Percentiles rank a stretch among this genome's conserved stretches.
These are phyloP conservation scores for Buddleja alternifolia DNA, from an alignment of 257 asterid species.

Conservation along the genomic window DNA sequence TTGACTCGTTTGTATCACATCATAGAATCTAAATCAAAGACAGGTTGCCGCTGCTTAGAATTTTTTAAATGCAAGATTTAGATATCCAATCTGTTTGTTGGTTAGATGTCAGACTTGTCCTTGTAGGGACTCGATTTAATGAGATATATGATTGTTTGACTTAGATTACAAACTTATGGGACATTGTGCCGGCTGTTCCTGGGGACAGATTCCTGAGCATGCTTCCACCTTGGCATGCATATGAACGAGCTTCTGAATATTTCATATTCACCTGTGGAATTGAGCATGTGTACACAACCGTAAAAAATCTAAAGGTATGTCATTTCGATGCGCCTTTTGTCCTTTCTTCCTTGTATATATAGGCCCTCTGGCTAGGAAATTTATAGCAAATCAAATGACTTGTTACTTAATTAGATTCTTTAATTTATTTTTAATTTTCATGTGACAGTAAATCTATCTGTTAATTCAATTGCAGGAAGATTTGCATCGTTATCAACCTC, in stretches of 20 bases:
- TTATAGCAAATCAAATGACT: constrained; percentile 1
- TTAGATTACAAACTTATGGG: constrained; percentile 72
- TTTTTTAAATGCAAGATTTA: constrained; percentile 1
- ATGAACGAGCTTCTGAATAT: constrained; percentile 87
- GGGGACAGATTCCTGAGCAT: constrained; percentile 89
- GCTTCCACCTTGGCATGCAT: constrained; percentile 99
- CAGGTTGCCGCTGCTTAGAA: neutral
- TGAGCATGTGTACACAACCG: constrained; percentile 80
- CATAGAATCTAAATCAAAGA: neutral
- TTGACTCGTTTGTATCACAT: neutral
- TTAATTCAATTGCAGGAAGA: constrained; percentile 66
- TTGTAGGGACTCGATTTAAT: constrained; percentile 24
- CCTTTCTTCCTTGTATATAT: neutral
- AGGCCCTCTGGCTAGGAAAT: constrained; percentile 1
- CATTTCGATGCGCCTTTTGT: constrained; percentile 16
- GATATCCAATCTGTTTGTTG: neutral
- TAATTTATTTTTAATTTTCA: neutral
- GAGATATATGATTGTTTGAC: constrained; percentile 32
- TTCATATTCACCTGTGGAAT: constrained; percentile 73
- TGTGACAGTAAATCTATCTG: constrained; percentile 8
- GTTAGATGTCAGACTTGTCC: constrained; percentile 13
- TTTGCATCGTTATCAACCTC: constrained; percentile 79
- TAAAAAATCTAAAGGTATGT: constrained; percentile 71
- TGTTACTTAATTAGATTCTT: neutral
- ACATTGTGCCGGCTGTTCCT: constrained; percentile 80